Evolutionary conservation across 306 rosid species (phyloP), one percentile per base, ranked within the genome.

Genomic region (Glycyrrhiza uralensis): DNA sequence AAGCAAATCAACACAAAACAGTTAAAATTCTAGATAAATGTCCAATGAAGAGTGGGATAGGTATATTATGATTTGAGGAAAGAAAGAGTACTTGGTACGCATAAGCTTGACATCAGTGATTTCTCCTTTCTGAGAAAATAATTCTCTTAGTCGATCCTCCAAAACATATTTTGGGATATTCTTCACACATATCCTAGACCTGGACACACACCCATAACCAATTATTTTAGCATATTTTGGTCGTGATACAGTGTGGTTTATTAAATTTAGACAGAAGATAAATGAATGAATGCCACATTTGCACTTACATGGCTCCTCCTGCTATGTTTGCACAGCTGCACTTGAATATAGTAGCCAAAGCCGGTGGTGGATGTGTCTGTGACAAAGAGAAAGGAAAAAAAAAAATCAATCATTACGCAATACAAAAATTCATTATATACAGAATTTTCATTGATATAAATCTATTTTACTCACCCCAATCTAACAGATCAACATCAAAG

Each of bases 171-270:
- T 89, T 0, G 97, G 96, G 52, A 91, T 72, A 81, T 88, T 91
- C 81, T 94, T 94, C 75, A 94, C 99, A 52, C 87, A 85, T 52
- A 94, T 84, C 69, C 97, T 85, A 2, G 99, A 89, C 97, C 97
- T 91, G 82, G 3, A 79, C 78, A 81, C 11, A 33, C 13, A 32
- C 7, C 6, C 20, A 47, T 17, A 33, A 60, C 32, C 24, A 47
- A 73, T 39, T 72, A 42, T 35, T 52, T 58, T 35, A 47, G 26
- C 15, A 7, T 59, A 32, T 26, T 20, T 44, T 36, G 56, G 46
- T 58, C 58, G 11, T 28, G 39, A 60, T 38, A 50, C 30, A 4
- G 2, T 11, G 15, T 15, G 19, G 38, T 29, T 20, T 42, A 36
- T 35, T 50, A 62, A 14, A 6, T 38, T 18, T 23, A 23, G 41